Conservation (phyloP, 306 rosid genomes). For the Dryas drummondii region DNA sequence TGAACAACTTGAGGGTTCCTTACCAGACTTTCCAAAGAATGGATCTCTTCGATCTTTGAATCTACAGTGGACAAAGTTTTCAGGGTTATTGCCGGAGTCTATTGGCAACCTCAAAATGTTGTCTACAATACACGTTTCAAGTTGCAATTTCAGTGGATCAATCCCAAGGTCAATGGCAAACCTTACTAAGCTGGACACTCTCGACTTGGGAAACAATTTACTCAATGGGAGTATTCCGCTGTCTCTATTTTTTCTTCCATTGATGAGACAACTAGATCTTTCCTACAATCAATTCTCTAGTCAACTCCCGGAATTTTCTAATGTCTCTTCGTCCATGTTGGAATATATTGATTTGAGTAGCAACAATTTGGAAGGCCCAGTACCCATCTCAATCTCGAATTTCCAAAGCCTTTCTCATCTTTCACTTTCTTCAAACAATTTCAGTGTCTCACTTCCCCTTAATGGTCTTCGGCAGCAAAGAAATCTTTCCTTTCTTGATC, state of each 20-base stretch:
- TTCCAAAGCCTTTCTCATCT: not conserved
- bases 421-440: constrained; percentile 26
- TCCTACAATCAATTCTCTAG: constrained; percentile 10
- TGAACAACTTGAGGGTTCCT: not conserved
- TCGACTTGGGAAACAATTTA: constrained; percentile 16
- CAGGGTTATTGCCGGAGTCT: constrained; percentile 22
- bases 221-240: constrained; percentile 27
- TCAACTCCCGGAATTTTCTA: constrained; percentile 9
- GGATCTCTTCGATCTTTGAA: not conserved
- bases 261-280: not conserved
- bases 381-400: constrained; percentile 28
- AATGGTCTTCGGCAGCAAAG: not conserved
- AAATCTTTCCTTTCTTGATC: constrained; percentile 12
- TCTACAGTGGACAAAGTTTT: not conserved
- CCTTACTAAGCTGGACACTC: not conserved
- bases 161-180: constrained; percentile 11
- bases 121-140: not conserved
- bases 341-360: constrained; percentile 25
- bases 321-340: constrained; percentile 20
- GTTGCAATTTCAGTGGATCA: constrained; percentile 9
- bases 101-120: constrained; percentile 17
- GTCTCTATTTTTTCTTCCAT: constrained; percentile 15
- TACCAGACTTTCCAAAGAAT: constrained; percentile 9
- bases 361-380: constrained; percentile 44
- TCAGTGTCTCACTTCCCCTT: not conserved